Base-by-base conservation (phyloP, 805 yeast species). In the Phaffomyces thermotolerans region DNA sequence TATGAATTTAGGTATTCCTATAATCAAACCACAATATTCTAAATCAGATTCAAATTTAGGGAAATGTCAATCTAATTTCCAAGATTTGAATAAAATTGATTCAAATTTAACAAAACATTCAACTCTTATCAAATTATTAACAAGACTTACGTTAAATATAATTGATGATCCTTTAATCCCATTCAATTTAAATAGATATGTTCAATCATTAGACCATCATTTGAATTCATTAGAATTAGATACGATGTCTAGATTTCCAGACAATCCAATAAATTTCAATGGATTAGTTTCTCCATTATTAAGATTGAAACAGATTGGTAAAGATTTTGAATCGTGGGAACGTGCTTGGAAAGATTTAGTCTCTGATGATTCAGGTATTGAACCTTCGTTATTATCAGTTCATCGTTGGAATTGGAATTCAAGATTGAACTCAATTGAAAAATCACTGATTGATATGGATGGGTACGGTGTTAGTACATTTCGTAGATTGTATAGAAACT, bases 381-480 rank as follows among this genome's bases (percentile, higher is more conserved):
- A 90, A 58, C 89, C 95, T 2, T 76, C 88, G 2, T 58, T 83
- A 44, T 65, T 86, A 34, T 73, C 90, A 0, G 78, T 81, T 37
- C 79, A 76, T 49, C 70, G 98, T 54, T 77, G 86, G 82, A 78
- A 77, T 44, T 84, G 93, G 86, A 90, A 90, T 61, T 72, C 78
- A n/a, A 77, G 78, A 47, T 62, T 87, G 53, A 61, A 76, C 4
- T 59, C 64, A 14, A 68, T 85, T 45, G 82, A 80, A 49, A 74
- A 73, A 49, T 60, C 68, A 17, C 73, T 85, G 49, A 56, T 81
- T 9, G 58, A 67, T 7, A 58, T 67, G 2, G 65, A 63, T 8
- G 76, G 76, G 1, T 48, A 47, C 3, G 42, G 41, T n/a, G 45
- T 52, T 75, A 1, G 33, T 17, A 68, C 69, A 4, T 56, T 64